Percentiles rank a stretch among this genome's conserved stretches.
Conservation (phyloP, 805 yeast species). For the Komagataella pastoris region DNA sequence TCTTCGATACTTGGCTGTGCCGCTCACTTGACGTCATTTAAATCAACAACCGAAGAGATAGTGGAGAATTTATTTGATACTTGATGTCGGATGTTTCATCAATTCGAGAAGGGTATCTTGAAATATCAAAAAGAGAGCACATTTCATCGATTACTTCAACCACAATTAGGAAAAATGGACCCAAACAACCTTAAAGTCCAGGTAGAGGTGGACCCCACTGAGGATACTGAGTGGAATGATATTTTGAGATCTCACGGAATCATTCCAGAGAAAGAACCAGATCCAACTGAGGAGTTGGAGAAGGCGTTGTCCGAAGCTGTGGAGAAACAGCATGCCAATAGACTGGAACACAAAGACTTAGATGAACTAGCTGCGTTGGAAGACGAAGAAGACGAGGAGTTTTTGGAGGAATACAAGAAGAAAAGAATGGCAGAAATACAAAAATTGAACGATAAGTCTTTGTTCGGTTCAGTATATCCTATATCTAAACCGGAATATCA, state of each 20-base stretch:
- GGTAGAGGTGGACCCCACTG: slow-evolving; percentile 86
- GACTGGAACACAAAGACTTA: slow-evolving; percentile 64
- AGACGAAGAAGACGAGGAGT: slow-evolving; percentile 90
- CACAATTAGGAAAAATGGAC: slow-evolving; percentile 13
- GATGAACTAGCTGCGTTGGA: slow-evolving; percentile 81
- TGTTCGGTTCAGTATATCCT: slow-evolving; percentile 66
- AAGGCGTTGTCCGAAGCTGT: slow-evolving; percentile 80
- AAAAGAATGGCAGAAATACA: slow-evolving; percentile 69
- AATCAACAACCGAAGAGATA: background rate
- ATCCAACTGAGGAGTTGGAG: slow-evolving; percentile 79
- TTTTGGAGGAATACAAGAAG: slow-evolving; percentile 61
- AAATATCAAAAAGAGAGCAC: background rate
- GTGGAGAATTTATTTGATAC: background rate
- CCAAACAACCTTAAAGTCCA: slow-evolving; percentile 36
- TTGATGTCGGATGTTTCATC: background rate
- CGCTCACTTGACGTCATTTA: background rate
- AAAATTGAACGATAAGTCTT: slow-evolving; percentile 37
- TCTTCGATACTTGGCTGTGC: background rate
- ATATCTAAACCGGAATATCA: slow-evolving; percentile 83
- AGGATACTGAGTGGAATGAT: slow-evolving; percentile 99
- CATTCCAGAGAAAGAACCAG: slow-evolving; percentile 83
- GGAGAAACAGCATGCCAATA: slow-evolving; percentile 63
- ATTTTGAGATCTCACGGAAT: slow-evolving; percentile 81
- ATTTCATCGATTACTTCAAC: background rate
- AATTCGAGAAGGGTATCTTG: background rate